Percentiles rank a stretch among this genome's conserved stretches.
These are phyloP conservation scores for Saturnispora mendoncae DNA, from an alignment of 805 yeast species.

Conservation along the genomic window DNA sequence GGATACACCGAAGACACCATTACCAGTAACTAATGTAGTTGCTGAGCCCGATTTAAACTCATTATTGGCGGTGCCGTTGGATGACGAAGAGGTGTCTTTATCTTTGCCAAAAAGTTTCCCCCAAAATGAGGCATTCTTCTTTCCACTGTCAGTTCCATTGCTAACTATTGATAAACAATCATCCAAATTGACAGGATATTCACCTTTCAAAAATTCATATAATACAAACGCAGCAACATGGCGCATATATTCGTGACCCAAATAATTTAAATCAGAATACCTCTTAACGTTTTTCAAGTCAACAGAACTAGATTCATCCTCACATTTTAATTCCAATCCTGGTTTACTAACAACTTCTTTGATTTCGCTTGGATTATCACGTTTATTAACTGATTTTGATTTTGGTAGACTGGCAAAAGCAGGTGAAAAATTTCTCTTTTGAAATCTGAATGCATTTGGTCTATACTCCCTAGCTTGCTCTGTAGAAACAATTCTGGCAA, in stretches of 20 bases:
- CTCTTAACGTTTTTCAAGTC: slow-evolving; percentile 18
- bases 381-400: slow-evolving; percentile 22
- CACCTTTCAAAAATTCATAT: slow-evolving; percentile 27
- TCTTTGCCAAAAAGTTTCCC: slow-evolving; percentile 33
- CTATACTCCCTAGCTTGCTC: slow-evolving; percentile 91
- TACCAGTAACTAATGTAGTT: slow-evolving; percentile 13
- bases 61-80: slow-evolving; percentile 7
- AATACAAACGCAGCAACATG: slow-evolving; percentile 51
- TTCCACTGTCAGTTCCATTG: slow-evolving; percentile 33
- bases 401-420: slow-evolving; percentile 31
- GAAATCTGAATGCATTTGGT: slow-evolving; percentile 87
- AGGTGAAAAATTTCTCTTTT: slow-evolving; percentile 33
- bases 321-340: too few relatives aligned
- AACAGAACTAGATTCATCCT: not conserved
- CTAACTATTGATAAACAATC: slow-evolving; percentile 27
- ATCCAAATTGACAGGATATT: slow-evolving; percentile 25
- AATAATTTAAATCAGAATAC: slow-evolving; percentile 53
- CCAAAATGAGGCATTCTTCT: slow-evolving; percentile 42
- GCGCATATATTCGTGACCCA: slow-evolving; percentile 50
- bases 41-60: slow-evolving; percentile 18
- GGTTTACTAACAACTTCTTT: not conserved
- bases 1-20: slow-evolving; percentile 70
- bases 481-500: slow-evolving; percentile 93
- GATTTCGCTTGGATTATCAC: not conserved
- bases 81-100: not conserved